These are phyloP conservation scores for Discostella stelligeroides DNA, from an alignment of 108 stramenopile genomes.

Conservation along the genomic window DNA sequence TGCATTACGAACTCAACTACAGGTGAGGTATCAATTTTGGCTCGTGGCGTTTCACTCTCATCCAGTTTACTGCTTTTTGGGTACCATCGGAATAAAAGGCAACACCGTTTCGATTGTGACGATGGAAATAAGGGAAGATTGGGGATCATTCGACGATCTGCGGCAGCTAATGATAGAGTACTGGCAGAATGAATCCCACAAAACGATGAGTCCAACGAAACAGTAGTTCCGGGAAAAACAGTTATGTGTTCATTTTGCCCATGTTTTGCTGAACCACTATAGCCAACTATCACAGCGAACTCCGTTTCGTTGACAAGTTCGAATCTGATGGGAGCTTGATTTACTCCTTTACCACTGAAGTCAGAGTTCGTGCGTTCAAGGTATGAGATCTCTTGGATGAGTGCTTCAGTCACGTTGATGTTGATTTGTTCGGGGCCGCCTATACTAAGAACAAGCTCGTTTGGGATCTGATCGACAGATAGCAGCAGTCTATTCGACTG, in stretches of 20 bases:
- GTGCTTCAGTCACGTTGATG: slow-evolving; percentile 60
- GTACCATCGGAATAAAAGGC: slow-evolving; percentile 13
- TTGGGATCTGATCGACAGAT: slow-evolving; percentile 71
- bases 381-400: slow-evolving; percentile 63
- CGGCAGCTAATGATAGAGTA: slow-evolving; percentile 6
- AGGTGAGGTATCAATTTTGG: slow-evolving; percentile 58
- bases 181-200: neutral
- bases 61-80: neutral
- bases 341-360: neutral
- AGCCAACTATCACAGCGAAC: slow-evolving; percentile 5
- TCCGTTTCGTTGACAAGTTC: slow-evolving; percentile 27
- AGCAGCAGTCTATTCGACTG: slow-evolving; percentile 52
- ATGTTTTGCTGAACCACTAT: neutral
- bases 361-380: slow-evolving; percentile 29
- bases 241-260: neutral
- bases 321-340: neutral
- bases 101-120: slow-evolving; percentile 5
- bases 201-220: slow-evolving; percentile 11
- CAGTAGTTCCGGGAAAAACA: slow-evolving; percentile 2
- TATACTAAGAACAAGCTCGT: slow-evolving; percentile 55
- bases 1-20: slow-evolving; percentile 81
- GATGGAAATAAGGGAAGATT: slow-evolving; percentile 21
- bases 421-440: slow-evolving; percentile 36
- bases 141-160: slow-evolving; percentile 1
- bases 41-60: neutral